Percentiles rank a stretch among this genome's conserved stretches.
These are phyloP conservation scores for Sistotremastrum suecicum DNA, from an alignment of 768 basidiomycete genomes.

Conservation along the genomic window DNA sequence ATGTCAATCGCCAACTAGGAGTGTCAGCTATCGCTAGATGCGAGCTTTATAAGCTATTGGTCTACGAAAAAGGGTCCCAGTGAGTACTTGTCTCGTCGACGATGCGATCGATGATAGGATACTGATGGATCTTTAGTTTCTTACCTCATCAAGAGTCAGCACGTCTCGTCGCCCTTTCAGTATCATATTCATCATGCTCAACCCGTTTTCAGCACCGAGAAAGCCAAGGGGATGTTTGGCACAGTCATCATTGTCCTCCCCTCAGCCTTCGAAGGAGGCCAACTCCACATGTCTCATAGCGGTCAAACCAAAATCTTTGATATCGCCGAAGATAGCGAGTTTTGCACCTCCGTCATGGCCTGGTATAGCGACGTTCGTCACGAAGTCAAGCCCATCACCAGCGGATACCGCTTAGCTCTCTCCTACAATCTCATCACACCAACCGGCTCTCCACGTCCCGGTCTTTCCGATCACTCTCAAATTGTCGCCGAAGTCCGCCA, in stretches of 20 bases:
- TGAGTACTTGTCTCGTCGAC: constrained; percentile 13
- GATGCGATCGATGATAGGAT: background rate
- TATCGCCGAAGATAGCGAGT: constrained; percentile 16
- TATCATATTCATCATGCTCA: background rate
- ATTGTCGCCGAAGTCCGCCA: constrained; percentile 15
- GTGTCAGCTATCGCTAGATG: constrained; percentile 19
- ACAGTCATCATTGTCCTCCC: constrained; percentile 34
- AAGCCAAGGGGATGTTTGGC: constrained; percentile 35
- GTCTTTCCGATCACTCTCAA: constrained; percentile 12
- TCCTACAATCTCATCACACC: constrained; percentile 36
- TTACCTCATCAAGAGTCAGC: constrained; percentile 33
- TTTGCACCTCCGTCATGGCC: constrained; percentile 24
- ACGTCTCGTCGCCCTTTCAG: background rate
- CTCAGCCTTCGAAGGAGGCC: constrained; percentile 31
- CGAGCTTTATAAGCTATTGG: constrained; percentile 32
- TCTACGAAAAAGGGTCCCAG: constrained; percentile 37
- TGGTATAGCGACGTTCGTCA: constrained; percentile 43
- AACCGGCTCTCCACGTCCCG: constrained; percentile 10
- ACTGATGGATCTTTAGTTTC: constrained; percentile 17
- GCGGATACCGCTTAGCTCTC: constrained; percentile 35
- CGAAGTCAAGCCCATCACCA: constrained; percentile 33
- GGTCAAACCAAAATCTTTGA: constrained; percentile 21
- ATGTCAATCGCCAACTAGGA: constrained; percentile 24
- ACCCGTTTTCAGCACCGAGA: constrained; percentile 24
- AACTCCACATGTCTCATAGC: constrained; percentile 29